phyloP scores from a whole-genome alignment of 2,329 filamentous ascomycete genomes.

The Calonectria ilicicola region DNA sequence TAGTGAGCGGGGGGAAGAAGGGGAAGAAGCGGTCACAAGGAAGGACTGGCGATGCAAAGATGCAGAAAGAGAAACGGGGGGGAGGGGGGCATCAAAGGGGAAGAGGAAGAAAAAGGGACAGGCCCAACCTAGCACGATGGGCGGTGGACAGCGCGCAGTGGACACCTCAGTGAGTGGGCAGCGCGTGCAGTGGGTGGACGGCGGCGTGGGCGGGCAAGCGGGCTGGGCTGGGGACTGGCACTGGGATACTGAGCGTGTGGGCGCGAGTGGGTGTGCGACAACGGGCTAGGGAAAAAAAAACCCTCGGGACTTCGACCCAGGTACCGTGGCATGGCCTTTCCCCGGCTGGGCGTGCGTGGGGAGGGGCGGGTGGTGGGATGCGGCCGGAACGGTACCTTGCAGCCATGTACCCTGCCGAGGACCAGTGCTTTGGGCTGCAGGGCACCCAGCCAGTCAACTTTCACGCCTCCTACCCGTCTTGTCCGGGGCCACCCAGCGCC shows the following conservation, averaged over 20 bases:
- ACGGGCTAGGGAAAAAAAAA: slow-evolving; percentile 3
- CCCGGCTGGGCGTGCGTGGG: slow-evolving; percentile 1
- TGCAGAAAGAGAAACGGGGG: slow-evolving; percentile 52
- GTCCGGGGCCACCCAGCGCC: slow-evolving; percentile 10
- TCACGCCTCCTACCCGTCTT: slow-evolving; percentile 17
- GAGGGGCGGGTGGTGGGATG: slow-evolving; percentile 2
- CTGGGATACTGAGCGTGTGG: slow-evolving; percentile 8
- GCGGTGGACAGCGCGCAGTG: slow-evolving; percentile 28
- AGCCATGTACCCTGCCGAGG: slow-evolving; percentile 11
- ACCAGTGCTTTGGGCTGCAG: not conserved
- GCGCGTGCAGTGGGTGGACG: slow-evolving; percentile 16
- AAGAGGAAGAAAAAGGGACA: slow-evolving; percentile 38
- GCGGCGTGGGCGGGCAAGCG: slow-evolving; percentile 12
- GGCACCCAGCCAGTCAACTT: slow-evolving; percentile 15
- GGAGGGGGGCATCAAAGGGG: slow-evolving; percentile 51
- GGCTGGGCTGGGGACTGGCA: slow-evolving; percentile 5
- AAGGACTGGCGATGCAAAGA: slow-evolving; percentile 48
- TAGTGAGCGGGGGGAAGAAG: slow-evolving; percentile 49
- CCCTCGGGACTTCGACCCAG: slow-evolving; percentile 19
- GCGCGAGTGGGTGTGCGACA: slow-evolving; percentile 14
- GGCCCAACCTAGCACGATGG: slow-evolving; percentile 12
- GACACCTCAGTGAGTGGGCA: slow-evolving; percentile 12
- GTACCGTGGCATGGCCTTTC: slow-evolving; percentile 16
- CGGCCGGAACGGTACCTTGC: slow-evolving; percentile 9
- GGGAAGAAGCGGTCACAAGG: slow-evolving; percentile 55